A percentile compares a stretch with the other conserved stretches of the same genome.
These are phyloP conservation scores for Alternaria hordeiaustralica DNA, from an alignment of 2,329 filamentous ascomycete species.

Conservation along the genomic window DNA sequence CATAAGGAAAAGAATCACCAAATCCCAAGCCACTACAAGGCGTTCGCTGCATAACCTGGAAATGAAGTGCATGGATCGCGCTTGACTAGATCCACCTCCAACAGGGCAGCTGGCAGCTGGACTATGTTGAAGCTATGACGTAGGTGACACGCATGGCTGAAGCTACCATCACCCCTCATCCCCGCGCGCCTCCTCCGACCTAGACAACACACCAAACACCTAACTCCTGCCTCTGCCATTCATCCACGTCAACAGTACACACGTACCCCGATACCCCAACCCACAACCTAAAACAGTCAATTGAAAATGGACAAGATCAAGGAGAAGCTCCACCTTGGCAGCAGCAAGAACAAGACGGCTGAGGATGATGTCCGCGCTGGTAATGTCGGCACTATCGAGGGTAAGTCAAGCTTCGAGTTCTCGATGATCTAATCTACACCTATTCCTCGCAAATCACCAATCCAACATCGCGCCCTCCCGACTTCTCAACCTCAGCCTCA, in stretches of 20 bases:
- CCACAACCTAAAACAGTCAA: not conserved
- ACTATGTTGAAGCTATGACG: slow-evolving; percentile 18
- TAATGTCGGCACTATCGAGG: slow-evolving; percentile 27
- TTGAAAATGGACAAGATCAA: slow-evolving; percentile 45
- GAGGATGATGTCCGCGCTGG: slow-evolving; percentile 28
- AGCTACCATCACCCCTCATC: slow-evolving; percentile 19
- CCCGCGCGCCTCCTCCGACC: slow-evolving; percentile 11
- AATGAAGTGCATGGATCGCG: slow-evolving; percentile 6
- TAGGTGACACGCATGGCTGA: slow-evolving; percentile 21
- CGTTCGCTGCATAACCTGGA: not conserved
- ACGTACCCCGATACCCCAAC: not conserved
- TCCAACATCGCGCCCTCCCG: not conserved
- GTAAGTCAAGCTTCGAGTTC: slow-evolving; percentile 13
- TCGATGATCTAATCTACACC: not conserved
- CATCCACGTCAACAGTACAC: not conserved
- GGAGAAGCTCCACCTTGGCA: slow-evolving; percentile 45
- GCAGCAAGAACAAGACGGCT: slow-evolving; percentile 38
- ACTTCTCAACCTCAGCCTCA: not conserved
- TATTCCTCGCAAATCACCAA: not conserved
- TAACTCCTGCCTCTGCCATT: not conserved
- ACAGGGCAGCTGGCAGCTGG: slow-evolving; percentile 14
- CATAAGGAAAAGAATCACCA: not conserved
- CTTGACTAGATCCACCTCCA: slow-evolving; percentile 12
- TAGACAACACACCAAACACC: slow-evolving; percentile 9
- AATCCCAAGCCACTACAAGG: not conserved